A percentile compares a stretch with the other conserved stretches of the same genome.
Evolutionary conservation across 2,329 filamentous ascomycete genomes (phyloP).

Genomic region (Alternaria panax): DNA sequence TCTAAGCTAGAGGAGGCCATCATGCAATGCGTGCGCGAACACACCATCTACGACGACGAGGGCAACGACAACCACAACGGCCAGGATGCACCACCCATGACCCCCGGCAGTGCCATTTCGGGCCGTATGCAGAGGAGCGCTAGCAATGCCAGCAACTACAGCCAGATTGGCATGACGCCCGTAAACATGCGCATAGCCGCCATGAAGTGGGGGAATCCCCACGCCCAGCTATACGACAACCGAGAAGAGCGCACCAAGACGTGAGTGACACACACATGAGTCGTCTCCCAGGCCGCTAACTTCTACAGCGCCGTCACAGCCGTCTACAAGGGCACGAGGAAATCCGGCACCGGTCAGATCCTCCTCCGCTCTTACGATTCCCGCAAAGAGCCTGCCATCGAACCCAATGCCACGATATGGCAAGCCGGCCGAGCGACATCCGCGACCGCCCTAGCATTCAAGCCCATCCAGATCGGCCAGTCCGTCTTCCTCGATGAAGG

Average conservation of each 20-base stretch:
- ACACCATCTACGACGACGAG: slow-evolving; percentile 78
- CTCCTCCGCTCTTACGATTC: slow-evolving; percentile 95
- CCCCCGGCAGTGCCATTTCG: slow-evolving; percentile 41
- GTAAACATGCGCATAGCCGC: slow-evolving; percentile 56
- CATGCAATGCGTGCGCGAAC: slow-evolving; percentile 81
- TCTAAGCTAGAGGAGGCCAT: slow-evolving; percentile 95
- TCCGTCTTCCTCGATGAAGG: slow-evolving; percentile 95
- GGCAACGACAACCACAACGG: slow-evolving; percentile 73
- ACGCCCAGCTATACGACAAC: slow-evolving; percentile 86
- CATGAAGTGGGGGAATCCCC: slow-evolving; percentile 76
- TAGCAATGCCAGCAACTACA: slow-evolving; percentile 84
- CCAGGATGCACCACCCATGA: slow-evolving; percentile 52
- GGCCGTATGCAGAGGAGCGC: slow-evolving; percentile 63
- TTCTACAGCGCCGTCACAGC: slow-evolving; percentile 80
- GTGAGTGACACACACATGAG: slow-evolving; percentile 61
- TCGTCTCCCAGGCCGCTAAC: slow-evolving; percentile 18
- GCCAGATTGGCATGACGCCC: slow-evolving; percentile 75
- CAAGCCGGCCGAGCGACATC: slow-evolving; percentile 94
- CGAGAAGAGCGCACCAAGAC: slow-evolving; percentile 88
- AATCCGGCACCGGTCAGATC: slow-evolving; percentile 68
- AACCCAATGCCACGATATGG: slow-evolving; percentile 96
- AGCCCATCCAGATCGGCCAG: slow-evolving; percentile 92
- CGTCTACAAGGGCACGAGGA: slow-evolving; percentile 82
- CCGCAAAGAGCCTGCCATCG: slow-evolving; percentile 84
- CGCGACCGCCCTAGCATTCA: slow-evolving; percentile 91